Evolutionary conservation across 164 flowering plant genomes (phyloP).

Genomic region (Vitis amurensis): DNA sequence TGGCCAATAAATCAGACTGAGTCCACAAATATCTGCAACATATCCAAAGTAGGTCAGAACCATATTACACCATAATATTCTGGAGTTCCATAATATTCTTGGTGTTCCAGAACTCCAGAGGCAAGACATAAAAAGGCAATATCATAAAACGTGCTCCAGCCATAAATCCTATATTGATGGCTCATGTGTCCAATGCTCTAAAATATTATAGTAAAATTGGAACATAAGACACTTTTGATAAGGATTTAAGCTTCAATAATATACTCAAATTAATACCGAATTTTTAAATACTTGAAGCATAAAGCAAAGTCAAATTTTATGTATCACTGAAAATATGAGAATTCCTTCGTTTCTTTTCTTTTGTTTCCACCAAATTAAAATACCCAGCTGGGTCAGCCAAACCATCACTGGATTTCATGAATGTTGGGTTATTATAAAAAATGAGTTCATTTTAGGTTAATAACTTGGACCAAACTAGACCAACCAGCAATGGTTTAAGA

Average conservation of each 20-base stretch:
- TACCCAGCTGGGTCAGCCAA: not conserved
- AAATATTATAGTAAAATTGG: too few species aligned
- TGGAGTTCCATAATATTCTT: too few species aligned
- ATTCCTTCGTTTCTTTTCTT: too few species aligned
- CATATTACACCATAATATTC: not conserved
- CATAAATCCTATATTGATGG: too few species aligned
- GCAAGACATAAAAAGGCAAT: not conserved
- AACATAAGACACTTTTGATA: too few species aligned
- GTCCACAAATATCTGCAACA: slow-evolving; percentile 29
- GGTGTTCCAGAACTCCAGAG: not conserved
- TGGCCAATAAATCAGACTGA: slow-evolving; percentile 4
- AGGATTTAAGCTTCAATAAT: too few species aligned
- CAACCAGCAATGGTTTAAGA: not conserved
- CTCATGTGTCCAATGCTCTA: too few species aligned
- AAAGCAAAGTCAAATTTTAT: not conserved
- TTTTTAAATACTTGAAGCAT: not conserved
- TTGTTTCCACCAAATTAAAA: too few species aligned
- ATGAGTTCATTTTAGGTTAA: not conserved
- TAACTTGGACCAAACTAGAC: not conserved
- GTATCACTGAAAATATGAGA: not conserved
- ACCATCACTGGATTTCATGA: not conserved
- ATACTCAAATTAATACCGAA: too few species aligned
- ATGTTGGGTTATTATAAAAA: not conserved
- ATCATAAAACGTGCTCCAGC: not conserved
- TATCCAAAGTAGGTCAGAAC: not conserved